Evolutionary conservation across 1,284 basidiomycete species (phyloP).

Genomic region (Puccinia triticina): DNA sequence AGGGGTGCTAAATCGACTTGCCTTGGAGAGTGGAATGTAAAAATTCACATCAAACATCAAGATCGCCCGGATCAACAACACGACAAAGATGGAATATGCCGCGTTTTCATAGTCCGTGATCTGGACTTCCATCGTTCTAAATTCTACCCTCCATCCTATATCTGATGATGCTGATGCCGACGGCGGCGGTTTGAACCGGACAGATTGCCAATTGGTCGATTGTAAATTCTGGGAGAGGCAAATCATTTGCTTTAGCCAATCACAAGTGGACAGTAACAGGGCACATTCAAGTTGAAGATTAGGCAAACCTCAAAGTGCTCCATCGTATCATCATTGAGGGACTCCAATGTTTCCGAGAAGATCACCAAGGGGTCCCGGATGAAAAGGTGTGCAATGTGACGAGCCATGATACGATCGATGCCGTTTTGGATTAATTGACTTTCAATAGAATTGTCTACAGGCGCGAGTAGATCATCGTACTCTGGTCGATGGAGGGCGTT

Average conservation of each 20-base stretch:
- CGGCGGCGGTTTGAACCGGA: conserved; percentile 93
- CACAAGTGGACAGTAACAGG: background rate
- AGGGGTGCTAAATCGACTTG: conserved; percentile 58
- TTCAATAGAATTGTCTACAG: conserved; percentile 76
- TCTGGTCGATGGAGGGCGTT: conserved; percentile 83
- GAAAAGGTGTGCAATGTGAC: conserved; percentile 92
- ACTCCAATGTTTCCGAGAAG: conserved; percentile 88
- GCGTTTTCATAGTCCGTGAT: conserved; percentile 99
- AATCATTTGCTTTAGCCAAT: background rate
- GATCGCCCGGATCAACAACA: conserved; percentile 90
- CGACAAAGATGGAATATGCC: conserved; percentile 90
- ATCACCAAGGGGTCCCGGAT: conserved; percentile 96
- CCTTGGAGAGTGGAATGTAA: conserved; percentile 95
- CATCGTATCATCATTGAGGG: conserved; percentile 77
- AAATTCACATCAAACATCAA: conserved; percentile 88
- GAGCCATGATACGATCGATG: conserved; percentile 82
- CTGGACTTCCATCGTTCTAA: conserved; percentile 98
- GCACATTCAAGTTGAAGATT: background rate
- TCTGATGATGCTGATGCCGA: conserved; percentile 81
- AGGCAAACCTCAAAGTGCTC: conserved; percentile 88
- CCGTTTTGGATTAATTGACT: conserved; percentile 67
- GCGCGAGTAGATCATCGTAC: conserved; percentile 86
- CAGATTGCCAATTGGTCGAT: conserved; percentile 99
- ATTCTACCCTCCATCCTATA: conserved; percentile 98
- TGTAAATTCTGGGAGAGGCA: conserved; percentile 77